Percentiles rank a stretch among this genome's conserved stretches.
These are phyloP conservation scores for Dipodascus geniculatus DNA, from an alignment of 805 yeast genomes.

Conservation along the genomic window DNA sequence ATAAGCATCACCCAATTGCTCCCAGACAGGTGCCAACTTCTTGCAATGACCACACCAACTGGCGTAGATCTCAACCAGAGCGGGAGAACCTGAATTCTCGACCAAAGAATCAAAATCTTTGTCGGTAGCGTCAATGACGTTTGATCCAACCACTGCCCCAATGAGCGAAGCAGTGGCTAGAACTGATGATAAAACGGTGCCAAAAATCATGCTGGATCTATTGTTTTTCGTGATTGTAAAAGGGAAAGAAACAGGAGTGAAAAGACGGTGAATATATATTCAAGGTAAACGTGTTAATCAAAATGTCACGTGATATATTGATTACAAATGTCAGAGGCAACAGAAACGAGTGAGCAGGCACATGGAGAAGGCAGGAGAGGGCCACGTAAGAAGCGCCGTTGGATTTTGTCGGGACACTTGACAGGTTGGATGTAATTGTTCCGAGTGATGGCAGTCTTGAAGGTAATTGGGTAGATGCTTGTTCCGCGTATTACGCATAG, in stretches of 20 bases:
- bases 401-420: too few species aligned
- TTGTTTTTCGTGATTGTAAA: background rate
- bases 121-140: slow-evolving; percentile 25
- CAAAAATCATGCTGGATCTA: background rate
- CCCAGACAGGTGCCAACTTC: slow-evolving; percentile 73
- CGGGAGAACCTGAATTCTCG: slow-evolving; percentile 45
- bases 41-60: slow-evolving; percentile 96
- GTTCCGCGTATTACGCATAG: too few species aligned
- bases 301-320: background rate
- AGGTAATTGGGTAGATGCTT: too few species aligned
- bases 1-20: slow-evolving; percentile 62
- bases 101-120: slow-evolving; percentile 49
- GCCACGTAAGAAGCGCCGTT: too few species aligned
- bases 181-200: background rate
- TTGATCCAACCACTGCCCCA: slow-evolving; percentile 5
- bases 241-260: background rate
- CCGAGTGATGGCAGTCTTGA: too few species aligned
- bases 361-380: too few species aligned
- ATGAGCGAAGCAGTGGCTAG: background rate
- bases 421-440: too few species aligned
- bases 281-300: background rate
- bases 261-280: background rate
- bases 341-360: too few species aligned
- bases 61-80: slow-evolving; percentile 58
- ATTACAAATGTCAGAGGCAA: background rate